Evolutionary conservation across 1,139 yeast genomes (phyloP), one percentile per base, ranked within the genome.

Genomic region (Candida freyschussii): DNA sequence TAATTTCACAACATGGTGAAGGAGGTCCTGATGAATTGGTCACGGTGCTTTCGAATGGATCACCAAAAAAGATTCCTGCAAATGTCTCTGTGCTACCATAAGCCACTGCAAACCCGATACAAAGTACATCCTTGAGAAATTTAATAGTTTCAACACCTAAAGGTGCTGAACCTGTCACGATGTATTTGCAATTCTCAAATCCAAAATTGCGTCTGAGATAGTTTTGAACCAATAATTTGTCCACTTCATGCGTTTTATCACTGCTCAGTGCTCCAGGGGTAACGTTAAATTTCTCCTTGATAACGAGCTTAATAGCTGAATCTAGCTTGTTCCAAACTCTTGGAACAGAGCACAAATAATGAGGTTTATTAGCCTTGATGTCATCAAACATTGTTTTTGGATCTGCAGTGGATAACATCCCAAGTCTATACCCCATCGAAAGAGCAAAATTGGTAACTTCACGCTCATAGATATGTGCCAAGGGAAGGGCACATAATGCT

Each of bases 81-180:
- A 72, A 72, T 2, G 77, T 61, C 54, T 78, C 86, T 7, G 85
- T 78, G 32, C 74, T 63, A 2, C 86, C 86, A 52, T 78, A 78
- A 21, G 83, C 84, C 14, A 60, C 48, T 8, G 59, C 42, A 33
- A 77, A 50, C 7, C 77, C 77, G 32, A 67, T 51, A 32, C 69
- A 67, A 3, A 78, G 61, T 3, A 72, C 65, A 4, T 72, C 67
- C 50, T 66, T 73, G 41, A 78, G 55, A 51, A 74, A 76, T 29
- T 57, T 58, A 28, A 75, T 60, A 7, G 78, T 69, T 24, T 66
- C 67, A 17, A 65, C 60, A 18, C 75, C 59, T 36, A 77, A 65
- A 14, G 86, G 85, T 8, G 86, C 85, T 18, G 82, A 73, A 6
- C 85, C 86, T 26, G 73, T 58, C 23, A 65, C 51, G 39, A 67